Base-by-base conservation (phyloP, 257 asterid species). In the Jasminum sambac region DNA sequence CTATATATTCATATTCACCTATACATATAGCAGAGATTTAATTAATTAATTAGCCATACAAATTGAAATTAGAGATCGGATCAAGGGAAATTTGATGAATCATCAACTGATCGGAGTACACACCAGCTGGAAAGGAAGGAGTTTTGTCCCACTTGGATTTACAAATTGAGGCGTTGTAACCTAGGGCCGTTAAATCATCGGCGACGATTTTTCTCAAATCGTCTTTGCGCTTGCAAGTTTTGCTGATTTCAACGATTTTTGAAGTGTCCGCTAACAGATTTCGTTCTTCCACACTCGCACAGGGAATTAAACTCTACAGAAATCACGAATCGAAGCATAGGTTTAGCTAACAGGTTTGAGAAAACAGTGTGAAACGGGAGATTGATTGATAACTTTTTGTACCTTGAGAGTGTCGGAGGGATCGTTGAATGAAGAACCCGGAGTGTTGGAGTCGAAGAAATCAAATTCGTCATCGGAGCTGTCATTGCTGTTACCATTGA, bases 1-100 rank as follows among this genome's bases (percentile, higher is more conserved):
- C 98, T 39, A 93, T 86, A 74, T 87, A 93, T 76, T 90, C 98
- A 55, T 90, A 88, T 63, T 93, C 97, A 9, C 97, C 98, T 90
- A 64, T 11, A 37, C 39, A 70, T 19, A 48, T 2, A 68, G 7
- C 39, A 2, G 10, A n/a, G 36, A 30, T 4, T 30, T 30, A 30
- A 30, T 30, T 30, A 30, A 30, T 4, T 30, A 13, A n/a, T 21
- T 6, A 17, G 26, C 25, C 14, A 5, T 39, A 2, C 14, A 68
- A 36, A 26, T n/a, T 46, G 19, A 66, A 5, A 62, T 19, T 21
- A 55, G 11, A 17, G 0, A 40, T 43, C 26, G 23, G 19, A 4
- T 9, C n/a, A 30, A 50, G 14, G 8, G 19, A 50, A 50, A 6
- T 1, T 39, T 1, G 40, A 14, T 4, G 34, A 48, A 21, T 1